These are phyloP conservation scores for Pyropia yezoensis DNA, from an alignment of 23 red algal genomes.

Conservation along the genomic window DNA sequence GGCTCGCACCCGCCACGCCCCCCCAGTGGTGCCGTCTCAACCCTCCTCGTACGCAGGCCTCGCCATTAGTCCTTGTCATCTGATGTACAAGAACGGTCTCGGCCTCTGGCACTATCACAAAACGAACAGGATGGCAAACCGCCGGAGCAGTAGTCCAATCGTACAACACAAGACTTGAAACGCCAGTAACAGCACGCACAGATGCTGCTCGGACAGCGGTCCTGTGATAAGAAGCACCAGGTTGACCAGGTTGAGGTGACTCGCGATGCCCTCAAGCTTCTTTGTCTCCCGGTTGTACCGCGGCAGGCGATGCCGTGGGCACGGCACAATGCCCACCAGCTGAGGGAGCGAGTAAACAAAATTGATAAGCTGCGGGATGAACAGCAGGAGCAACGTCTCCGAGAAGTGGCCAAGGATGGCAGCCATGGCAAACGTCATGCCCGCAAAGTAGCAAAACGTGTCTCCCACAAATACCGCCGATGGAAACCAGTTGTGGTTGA, in stretches of 20 bases:
- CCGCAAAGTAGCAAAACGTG: conserved; percentile 99
- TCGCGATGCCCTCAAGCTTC: conserved; percentile 67
- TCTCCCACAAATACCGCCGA: conserved; percentile 89
- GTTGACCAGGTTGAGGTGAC: conserved; percentile 89
- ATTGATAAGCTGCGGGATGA: conserved; percentile 97
- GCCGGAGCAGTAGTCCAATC: conserved; percentile 19
- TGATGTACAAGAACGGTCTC: too few species aligned
- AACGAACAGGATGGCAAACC: conserved; percentile 26
- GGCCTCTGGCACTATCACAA: too few species aligned
- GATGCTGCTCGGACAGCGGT: conserved; percentile 74
- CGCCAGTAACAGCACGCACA: conserved; percentile 59
- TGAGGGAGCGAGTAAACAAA: conserved; percentile 96
- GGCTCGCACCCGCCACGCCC: too few species aligned
- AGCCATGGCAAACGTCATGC: conserved; percentile 98
- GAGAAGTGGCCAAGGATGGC: conserved; percentile 92
- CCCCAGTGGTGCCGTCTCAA: too few species aligned
- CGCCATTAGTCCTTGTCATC: too few species aligned
- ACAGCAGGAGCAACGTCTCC: conserved; percentile 82
- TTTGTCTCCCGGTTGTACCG: conserved; percentile 63
- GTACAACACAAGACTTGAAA: conserved; percentile 84
- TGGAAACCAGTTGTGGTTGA: conserved; percentile 95
- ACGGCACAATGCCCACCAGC: conserved; percentile 84
- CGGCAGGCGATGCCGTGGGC: conserved; percentile 95
- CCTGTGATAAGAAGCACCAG: conserved; percentile 66
- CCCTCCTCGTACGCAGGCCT: too few species aligned